Base-by-base conservation (phyloP, 177 flowering plant species). In the Vitis hybrid region DNA sequence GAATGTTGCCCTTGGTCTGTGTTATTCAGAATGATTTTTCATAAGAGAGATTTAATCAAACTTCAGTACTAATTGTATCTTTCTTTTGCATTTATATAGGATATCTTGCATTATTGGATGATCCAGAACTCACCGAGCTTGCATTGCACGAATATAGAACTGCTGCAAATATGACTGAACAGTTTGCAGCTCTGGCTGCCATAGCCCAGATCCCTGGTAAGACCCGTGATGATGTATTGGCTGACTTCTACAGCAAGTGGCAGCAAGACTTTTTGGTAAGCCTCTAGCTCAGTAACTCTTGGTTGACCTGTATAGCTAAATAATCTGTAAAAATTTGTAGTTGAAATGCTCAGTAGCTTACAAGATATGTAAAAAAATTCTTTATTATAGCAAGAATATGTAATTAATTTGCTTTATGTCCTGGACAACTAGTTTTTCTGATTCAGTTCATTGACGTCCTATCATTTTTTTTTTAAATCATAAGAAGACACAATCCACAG, bases 121-220 rank as follows among this genome's bases (percentile, higher is more conserved):
- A 91, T 24, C 77, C 86, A 46, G 89, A 88, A 68, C 64, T 81
- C 62, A 81, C 82, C 1, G 85, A 87, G 79, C 92, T 95, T 74
- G 95, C 80, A 1, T 63, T 90, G 78, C 64, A 85, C 24, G 99
- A 93, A 75, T 95, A 95, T 74, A 87, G 75, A 72, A 76, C 81
- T 64, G 97, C 99, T 24, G 89, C 92, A 73, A 93, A 95, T 78
- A 83, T 95, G 99, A 95, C 98, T 1, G 98, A 93, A 5, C 98
- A 93, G 70, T 89, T 90, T 83, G 91, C 97, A 24, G 27, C 27
- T 24, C 27, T 24, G 27, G 27, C 27, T 24, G 27, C 27, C 27
- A 24, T 24, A 24, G 86, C 88, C 62, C 97, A 89, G 79, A 87
- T 75, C 46, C 93, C 98, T 52, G 90, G 97, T 60, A 78, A 83